Evolutionary conservation across 768 basidiomycete genomes (phyloP).

Genomic region (Lanmaoa rubissima): DNA sequence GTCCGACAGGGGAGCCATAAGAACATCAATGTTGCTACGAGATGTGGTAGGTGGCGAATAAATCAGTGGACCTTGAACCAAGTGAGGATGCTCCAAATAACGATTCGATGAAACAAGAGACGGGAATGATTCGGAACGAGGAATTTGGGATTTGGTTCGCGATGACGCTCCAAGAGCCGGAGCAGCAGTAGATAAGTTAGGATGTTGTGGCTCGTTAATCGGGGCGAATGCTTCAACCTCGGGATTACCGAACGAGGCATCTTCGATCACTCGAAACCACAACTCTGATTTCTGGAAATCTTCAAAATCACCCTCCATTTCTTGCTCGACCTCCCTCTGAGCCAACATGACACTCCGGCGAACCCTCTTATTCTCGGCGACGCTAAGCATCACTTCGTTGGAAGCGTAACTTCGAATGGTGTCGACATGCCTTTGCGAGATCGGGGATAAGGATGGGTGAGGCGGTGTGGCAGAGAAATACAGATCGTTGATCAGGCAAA

Average conservation of each 20-base stretch:
- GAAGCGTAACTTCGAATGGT: conserved; percentile 67
- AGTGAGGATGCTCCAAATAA: conserved; percentile 15
- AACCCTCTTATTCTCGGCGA: conserved; percentile 49
- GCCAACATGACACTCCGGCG: conserved; percentile 79
- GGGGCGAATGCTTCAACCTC: conserved; percentile 4
- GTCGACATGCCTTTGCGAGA: conserved; percentile 69
- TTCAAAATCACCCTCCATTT: conserved; percentile 91
- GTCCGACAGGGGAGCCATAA: conserved; percentile 72
- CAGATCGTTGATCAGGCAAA: conserved; percentile 82
- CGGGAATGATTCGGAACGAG: conserved; percentile 40
- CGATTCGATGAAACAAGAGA: conserved; percentile 22
- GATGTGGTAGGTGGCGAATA: conserved; percentile 19
- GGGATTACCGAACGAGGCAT: conserved; percentile 43
- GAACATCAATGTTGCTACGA: conserved; percentile 65
- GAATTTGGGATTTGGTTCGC: conserved; percentile 14
- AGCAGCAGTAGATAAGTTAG: conserved; percentile 8
- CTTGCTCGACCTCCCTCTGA: conserved; percentile 80
- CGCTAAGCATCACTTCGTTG: conserved; percentile 43
- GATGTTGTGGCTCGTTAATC: conserved; percentile 6
- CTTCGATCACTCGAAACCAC: conserved; percentile 86
- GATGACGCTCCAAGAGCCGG: neutral
- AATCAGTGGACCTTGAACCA: conserved; percentile 18
- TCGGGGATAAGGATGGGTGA: conserved; percentile 57
- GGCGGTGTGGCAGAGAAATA: conserved; percentile 71
- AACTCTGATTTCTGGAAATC: conserved; percentile 86